These are phyloP conservation scores for Dovyalis caffra DNA, from an alignment of 345 rosid genomes.

Conservation along the genomic window DNA sequence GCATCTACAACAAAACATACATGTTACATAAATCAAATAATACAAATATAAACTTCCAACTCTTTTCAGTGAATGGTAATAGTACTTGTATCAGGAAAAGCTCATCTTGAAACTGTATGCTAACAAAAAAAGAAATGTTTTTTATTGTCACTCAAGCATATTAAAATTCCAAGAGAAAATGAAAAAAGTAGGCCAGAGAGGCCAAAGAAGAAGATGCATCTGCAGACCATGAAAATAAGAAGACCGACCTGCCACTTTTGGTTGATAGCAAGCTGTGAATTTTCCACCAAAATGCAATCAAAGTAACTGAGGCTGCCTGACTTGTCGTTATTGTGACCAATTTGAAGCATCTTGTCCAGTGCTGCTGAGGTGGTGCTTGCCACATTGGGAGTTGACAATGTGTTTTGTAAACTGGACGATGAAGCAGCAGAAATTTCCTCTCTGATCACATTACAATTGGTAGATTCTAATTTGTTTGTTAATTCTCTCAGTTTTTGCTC, in stretches of 20 bases:
- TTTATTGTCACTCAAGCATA: conserved; percentile 2
- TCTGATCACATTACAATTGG: conserved; percentile 42
- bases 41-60: not conserved
- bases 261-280: conserved; percentile 11
- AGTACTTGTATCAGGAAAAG: not conserved
- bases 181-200: not conserved
- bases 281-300: conserved; percentile 38
- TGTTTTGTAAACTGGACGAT: conserved; percentile 36
- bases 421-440: conserved; percentile 40
- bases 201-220: not conserved
- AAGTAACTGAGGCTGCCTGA: conserved; percentile 32
- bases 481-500: conserved; percentile 76
- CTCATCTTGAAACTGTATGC: not conserved
- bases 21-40: not conserved
- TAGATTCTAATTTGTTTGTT: conserved; percentile 56
- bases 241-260: conserved; percentile 62
- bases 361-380: conserved; percentile 29
- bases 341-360: conserved; percentile 33
- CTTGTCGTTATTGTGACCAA: conserved; percentile 29
- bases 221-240: conserved; percentile 7
- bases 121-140: not conserved
- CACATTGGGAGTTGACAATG: conserved; percentile 22
- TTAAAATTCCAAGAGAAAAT: conserved; percentile 2
- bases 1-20: not conserved
- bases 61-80: not conserved